Base-by-base conservation (phyloP, 768 basidiomycete species). In the Kockovaella imperatae region DNA sequence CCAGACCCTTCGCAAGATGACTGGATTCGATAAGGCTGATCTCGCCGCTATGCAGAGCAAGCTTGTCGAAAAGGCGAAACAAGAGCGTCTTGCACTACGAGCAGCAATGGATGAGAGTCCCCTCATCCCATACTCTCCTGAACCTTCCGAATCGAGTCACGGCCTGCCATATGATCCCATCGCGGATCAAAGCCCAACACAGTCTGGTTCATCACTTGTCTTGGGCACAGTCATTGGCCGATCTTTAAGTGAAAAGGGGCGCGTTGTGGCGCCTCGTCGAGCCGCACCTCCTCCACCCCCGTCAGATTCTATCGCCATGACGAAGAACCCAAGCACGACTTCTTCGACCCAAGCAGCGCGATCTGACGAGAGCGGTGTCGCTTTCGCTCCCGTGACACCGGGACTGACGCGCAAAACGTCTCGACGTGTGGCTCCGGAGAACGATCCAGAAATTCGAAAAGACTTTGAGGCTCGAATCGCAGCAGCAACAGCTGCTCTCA, bases 401-500 rank as follows among this genome's bases (percentile, higher is more conserved):
- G 30, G 8, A 28, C 41, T 36, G 17, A 46, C 17, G 42, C 32
- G n/a, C 49, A 49, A 14, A 34, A 54, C 42, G 25, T 20, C 30
- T 31, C 25, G 26, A 13, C 54, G 41, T 4, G 3, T 43, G 23
- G 41, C 56, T 18, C 52, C 41, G 20, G 56, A 53, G 15, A 35
- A 52, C 23, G 54, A 59, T 53, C 57, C 57, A 21, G 62, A 47
- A 7, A 44, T 60, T 13, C 32, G 55, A 15, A 28, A 52, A 40
- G 65, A 67, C 38, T 67, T 61, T 32, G 59, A 67, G 31, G 56
- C 57, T 32, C 42, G 65, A 25, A 56, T 67, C 21, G 65, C 65
- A 4, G 56, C 56, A 8, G 65, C 65, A 6, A 67, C 65, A 2
- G 59, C 60, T 8, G 59, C 56, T 5, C 36, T 67, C 5, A 48